Evolutionary conservation across 2,329 filamentous ascomycete species (phyloP).

Genomic region (Pseudogymnoascus sp.): DNA sequence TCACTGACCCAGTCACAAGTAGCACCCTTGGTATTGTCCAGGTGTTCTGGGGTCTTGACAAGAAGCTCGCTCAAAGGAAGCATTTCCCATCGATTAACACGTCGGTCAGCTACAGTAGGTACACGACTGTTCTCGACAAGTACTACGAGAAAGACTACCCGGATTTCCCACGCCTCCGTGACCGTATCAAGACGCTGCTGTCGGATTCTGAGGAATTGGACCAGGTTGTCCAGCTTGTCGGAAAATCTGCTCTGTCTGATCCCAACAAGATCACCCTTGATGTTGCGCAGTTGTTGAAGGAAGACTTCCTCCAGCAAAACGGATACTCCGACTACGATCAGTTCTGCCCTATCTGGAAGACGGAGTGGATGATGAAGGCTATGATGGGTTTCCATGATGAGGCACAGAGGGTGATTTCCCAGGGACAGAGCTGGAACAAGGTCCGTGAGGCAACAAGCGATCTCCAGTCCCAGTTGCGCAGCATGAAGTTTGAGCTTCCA

Average conservation of each 20-base stretch:
- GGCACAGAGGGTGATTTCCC: conserved; percentile 85
- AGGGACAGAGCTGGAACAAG: conserved; percentile 88
- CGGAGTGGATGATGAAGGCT: conserved; percentile 99
- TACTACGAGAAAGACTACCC: conserved; percentile 91
- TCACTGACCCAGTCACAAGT: conserved; percentile 93
- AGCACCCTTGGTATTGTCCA: conserved; percentile 95
- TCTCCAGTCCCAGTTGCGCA: conserved; percentile 74
- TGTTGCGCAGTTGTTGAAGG: conserved; percentile 84
- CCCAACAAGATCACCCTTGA: conserved; percentile 98
- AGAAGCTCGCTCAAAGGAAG: conserved; percentile 98
- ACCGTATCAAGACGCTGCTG: conserved; percentile 88
- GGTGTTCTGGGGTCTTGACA: conserved; percentile 99
- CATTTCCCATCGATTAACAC: conserved; percentile 99
- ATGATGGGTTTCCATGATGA: conserved; percentile 99
- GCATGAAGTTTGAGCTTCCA: conserved; percentile 95
- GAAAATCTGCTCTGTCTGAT: conserved; percentile 93
- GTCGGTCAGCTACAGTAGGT: conserved; percentile 90
- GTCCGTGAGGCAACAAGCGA: conserved; percentile 84
- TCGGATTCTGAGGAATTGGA: conserved; percentile 95
- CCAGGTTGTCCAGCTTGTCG: conserved; percentile 96
- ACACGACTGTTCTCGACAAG: conserved; percentile 78
- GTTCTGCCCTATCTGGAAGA: conserved; percentile 99
- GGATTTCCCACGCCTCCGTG: conserved; percentile 86
- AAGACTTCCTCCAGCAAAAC: conserved; percentile 98
- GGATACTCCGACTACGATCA: conserved; percentile 98